phyloP scores from a whole-genome alignment of 2,329 filamentous ascomycete genomes.

The Cryoendolithus antarcticus region DNA sequence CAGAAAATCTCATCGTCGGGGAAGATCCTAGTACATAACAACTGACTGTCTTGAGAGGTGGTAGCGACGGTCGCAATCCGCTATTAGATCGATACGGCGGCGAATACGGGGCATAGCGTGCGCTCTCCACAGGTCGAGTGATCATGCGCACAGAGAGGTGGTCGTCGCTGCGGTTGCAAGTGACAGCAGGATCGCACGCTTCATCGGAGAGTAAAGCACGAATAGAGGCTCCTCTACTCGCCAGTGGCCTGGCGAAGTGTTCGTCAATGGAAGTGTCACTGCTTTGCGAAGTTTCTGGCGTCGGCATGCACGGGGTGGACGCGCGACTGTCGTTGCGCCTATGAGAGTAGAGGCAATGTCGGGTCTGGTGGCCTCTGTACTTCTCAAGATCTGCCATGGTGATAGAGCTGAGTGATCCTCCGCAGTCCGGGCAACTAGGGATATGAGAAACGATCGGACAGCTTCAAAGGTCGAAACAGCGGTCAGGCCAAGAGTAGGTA shows the following conservation, averaged over 20 bases:
- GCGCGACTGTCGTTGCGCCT: no score
- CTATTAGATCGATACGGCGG: conserved; percentile 18
- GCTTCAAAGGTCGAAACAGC: no score
- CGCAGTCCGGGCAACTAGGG: no score
- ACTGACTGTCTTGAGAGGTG: conserved; percentile 22
- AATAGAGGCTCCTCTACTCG: conserved; percentile 2
- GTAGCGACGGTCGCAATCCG: conserved; percentile 19
- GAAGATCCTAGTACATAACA: not conserved
- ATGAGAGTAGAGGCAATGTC: no score
- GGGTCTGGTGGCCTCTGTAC: no score
- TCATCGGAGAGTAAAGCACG: conserved; percentile 4
- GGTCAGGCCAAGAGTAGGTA: no score
- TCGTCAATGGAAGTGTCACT: conserved; percentile 17
- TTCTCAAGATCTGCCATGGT: no score
- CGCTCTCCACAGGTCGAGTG: conserved; percentile 7
- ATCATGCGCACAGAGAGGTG: conserved; percentile 3
- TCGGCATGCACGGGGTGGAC: conserved; percentile 15
- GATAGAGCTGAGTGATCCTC: no score
- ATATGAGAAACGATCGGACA: no score
- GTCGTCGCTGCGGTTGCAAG: not conserved
- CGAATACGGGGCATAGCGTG: conserved; percentile 13
- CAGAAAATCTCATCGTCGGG: conserved; percentile 11
- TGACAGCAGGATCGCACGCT: not conserved
- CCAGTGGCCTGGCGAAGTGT: conserved; percentile 8
- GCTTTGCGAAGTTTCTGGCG: conserved; percentile 18